These are phyloP conservation scores for Metschnikowia noctiluminum DNA, from an alignment of 805 yeast genomes.

Conservation along the genomic window DNA sequence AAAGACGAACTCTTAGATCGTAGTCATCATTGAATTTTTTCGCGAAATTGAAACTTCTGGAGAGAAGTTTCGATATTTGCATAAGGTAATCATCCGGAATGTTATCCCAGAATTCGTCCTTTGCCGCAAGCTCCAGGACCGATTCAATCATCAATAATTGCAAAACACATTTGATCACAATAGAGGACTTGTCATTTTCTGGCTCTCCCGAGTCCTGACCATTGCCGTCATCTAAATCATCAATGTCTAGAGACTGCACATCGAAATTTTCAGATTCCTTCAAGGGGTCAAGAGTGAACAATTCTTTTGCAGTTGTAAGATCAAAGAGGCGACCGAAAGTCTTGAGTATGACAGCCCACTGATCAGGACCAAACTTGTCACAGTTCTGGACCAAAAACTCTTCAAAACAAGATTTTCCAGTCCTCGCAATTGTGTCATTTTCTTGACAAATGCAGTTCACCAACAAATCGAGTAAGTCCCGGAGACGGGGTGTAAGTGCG, in stretches of 20 bases:
- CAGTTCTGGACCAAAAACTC: slow-evolving; percentile 76
- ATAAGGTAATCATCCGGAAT: slow-evolving; percentile 67
- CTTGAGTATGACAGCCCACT: slow-evolving; percentile 71
- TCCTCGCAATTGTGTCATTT: slow-evolving; percentile 92
- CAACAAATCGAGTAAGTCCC: slow-evolving; percentile 72
- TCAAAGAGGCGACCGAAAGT: slow-evolving; percentile 71
- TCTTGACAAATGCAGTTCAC: slow-evolving; percentile 93
- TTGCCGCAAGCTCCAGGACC: slow-evolving; percentile 73
- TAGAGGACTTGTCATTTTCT: slow-evolving; percentile 49
- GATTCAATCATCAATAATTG: slow-evolving; percentile 88
- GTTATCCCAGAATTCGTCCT: slow-evolving; percentile 59
- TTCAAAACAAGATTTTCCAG: slow-evolving; percentile 86
- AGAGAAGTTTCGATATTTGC: slow-evolving; percentile 56
- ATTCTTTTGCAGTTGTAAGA: slow-evolving; percentile 80
- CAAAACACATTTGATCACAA: slow-evolving; percentile 88
- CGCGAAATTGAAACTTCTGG: slow-evolving; percentile 76
- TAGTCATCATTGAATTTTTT: slow-evolving; percentile 84
- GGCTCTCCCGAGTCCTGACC: slow-evolving; percentile 2
- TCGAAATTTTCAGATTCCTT: slow-evolving; percentile 21
- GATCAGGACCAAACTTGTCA: slow-evolving; percentile 53
- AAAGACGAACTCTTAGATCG: slow-evolving; percentile 79
- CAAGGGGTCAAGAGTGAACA: slow-evolving; percentile 62
- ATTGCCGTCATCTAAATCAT: slow-evolving; percentile 8
- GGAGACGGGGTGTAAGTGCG: slow-evolving; percentile 67
- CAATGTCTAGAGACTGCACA: slow-evolving; percentile 20